Base-by-base conservation (phyloP, 345 rosid genomes). In the Camelina laxa region DNA sequence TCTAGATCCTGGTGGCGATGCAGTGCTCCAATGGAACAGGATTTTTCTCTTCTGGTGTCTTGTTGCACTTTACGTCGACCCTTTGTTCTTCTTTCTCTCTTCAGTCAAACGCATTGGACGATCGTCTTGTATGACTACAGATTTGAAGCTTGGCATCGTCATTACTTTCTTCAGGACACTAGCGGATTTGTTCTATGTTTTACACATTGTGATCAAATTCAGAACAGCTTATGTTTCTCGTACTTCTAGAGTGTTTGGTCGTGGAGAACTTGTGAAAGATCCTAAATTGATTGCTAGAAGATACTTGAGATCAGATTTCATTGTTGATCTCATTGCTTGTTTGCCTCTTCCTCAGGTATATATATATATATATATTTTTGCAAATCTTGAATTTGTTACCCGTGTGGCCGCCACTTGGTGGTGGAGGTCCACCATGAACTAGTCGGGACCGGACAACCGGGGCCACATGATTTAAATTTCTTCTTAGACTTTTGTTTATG, bases 331-430 rank as follows among this genome's bases (percentile, higher is more conserved):
- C 45, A 64, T 88, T 5, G 88, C 92, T 24, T 79, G 89, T 14
- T 79, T 91, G 63, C 97, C 96, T 68, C 97, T 91, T 81, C 97
- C 90, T 13, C 97, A 89, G 96, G 97, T 49, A 33, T 33, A 33
- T 33, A 33, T 33, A 33, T 49, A 33, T 33, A 33, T 33, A 33
- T 33, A 33, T 7, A 30, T 13, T 38, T 33, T 65, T 60, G 65
- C 14, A 48, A 11, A 38, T 4, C 41, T 53, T 53, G 61, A 38
- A 22, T 12, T 55, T 8, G 9, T 33, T 2, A 44, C 48, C 5
- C 3, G 35, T 54, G 58, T 22, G 58, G 33, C 51, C 51, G 33
- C 51, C 51, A 47, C 11, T 47, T 45, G 49, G 49, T 3, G 15
- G 24, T 22, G 4, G 27, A 24, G 27, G 27, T 24, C 27, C 27